Base-by-base conservation (phyloP, 2,329 filamentous ascomycete genomes). In the Diaporthe humulicola region DNA sequence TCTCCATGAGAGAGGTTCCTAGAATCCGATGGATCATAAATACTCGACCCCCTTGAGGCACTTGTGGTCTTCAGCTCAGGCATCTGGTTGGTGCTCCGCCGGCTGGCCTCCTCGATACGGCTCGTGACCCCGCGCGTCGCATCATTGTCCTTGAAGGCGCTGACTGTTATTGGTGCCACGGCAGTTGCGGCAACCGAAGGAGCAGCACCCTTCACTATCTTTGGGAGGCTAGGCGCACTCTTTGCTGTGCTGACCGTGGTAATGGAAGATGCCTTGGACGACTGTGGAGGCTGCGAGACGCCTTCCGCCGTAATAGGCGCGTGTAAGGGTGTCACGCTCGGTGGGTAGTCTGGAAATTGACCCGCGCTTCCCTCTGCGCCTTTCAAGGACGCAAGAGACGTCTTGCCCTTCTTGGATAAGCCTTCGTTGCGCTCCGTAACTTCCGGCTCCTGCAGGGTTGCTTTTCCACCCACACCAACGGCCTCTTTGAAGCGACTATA, bases 401-500 rank as follows among this genome's bases (percentile, higher is more conserved):
- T 74, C 73, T 79, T 81, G 19, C 57, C 73, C 38, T 71, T 76
- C 19, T 36, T 74, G 70, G 70, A 56, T 2, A 50, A 30, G 17
- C 66, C 71, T 19, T 88, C 87, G 28, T 81, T 83, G 67, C 86
- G 85, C 64, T 82, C 81, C 30, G 87, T 79, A 79, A 89, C 83
- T 79, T 86, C 83, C 67, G 64, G 74, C 19, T 82, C 81, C n/a
- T 81, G 79, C 22, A 77, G 38, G n/a, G 79, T 30, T 9, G 74
- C 56, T 75, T 82, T 85, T 76, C 90, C 93, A 57, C 88, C 90
- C 19, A 88, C 94, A 22, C 93, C 93, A n/a, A 97, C 94, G 0
- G 93, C 95, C 73, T 94, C 94, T 81, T 93, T 92, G 79, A 98
- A 89, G 50, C 95, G 92, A 83, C 90, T 97, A 83, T 98, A 98